Evolutionary conservation across 805 yeast species (phyloP), one percentile per base, ranked within the genome.

Genomic region (Ogataea pini): DNA sequence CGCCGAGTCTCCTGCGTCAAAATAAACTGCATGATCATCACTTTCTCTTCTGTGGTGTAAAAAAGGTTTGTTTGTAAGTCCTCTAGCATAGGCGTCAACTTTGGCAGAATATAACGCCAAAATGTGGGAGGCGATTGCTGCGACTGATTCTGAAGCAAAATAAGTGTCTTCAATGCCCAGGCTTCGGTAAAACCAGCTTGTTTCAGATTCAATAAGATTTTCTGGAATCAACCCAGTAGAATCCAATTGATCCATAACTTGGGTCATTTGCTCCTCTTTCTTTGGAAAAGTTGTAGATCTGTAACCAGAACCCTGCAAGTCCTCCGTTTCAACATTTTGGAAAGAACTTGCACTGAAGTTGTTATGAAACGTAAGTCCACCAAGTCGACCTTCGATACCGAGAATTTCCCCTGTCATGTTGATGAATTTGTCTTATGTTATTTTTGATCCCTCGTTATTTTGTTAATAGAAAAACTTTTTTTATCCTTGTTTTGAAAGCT

Each of bases 161-260:
- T 87, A 92, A 25, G 89, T 85, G 63, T 90, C 97, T 63, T 91
- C 97, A 50, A 92, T 89, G 22, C 97, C 97, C 56, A 92, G 76
- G 34, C 79, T 70, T 49, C 86, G 81, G 72, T 94, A 94, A 66
- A 92, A 91, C 95, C 97, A 90, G 50, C 76, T 79, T 7, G 92
- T 84, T 70, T 92, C 98, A 47, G 78, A 74, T 68, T 90, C 97
- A 56, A 92, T 87, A 59, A 89, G 75, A 48, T 79, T 70, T 59
- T 87, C 96, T 8, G 98, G 99, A 51, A 92, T 87, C 63, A 92
- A 88, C 0, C 97, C 98, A 28, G 85, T 81, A 46, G 78, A 75
- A 64, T 89, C 96, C 48, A 92, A 72, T 34, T 82, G 75, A 63
- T 89, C 96, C 68, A 89, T 79, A 37, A 92, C 97, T 52, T 76